Evolutionary conservation across 1,284 basidiomycete genomes (phyloP).

Genomic region (Puccinia brachypodii): DNA sequence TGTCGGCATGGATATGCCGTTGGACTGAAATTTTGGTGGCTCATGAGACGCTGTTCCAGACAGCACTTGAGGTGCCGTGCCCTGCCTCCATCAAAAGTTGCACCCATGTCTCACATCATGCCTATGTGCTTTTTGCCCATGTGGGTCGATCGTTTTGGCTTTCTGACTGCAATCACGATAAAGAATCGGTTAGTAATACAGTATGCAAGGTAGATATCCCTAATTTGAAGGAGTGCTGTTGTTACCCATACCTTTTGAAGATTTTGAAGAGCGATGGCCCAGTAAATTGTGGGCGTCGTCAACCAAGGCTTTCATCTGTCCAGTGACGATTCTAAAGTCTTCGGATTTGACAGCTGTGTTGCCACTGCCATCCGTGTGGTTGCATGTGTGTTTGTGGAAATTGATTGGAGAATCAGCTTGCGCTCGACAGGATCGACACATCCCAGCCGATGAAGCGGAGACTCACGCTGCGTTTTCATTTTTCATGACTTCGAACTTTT

Average conservation of each 20-base stretch:
- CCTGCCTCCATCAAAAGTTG: too few relatives aligned
- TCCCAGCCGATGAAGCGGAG: too few relatives aligned
- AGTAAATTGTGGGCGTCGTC: slow-evolving; percentile 19
- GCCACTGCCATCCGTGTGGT: neutral
- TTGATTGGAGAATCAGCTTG: neutral
- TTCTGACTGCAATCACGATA: neutral
- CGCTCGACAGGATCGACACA: neutral
- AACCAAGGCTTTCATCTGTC: neutral
- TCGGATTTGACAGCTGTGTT: slow-evolving; percentile 37
- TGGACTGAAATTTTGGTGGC: too few relatives aligned
- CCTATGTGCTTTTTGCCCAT: neutral
- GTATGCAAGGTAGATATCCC: neutral
- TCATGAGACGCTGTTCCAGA: too few relatives aligned
- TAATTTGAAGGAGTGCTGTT: neutral
- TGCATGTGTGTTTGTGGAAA: too few relatives aligned
- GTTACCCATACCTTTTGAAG: neutral
- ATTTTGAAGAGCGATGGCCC: slow-evolving; percentile 12
- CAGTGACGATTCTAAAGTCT: slow-evolving; percentile 36
- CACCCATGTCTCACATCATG: neutral
- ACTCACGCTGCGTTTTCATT: slow-evolving; percentile 42
- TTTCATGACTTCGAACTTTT: slow-evolving; percentile 40
- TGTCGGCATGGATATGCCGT: too few relatives aligned
- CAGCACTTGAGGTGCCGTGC: too few relatives aligned
- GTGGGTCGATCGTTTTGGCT: neutral
- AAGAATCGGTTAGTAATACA: neutral